Evolutionary conservation across 805 yeast species (phyloP), one percentile per base, ranked within the genome.

Genomic region (Candida tallmaniae): DNA sequence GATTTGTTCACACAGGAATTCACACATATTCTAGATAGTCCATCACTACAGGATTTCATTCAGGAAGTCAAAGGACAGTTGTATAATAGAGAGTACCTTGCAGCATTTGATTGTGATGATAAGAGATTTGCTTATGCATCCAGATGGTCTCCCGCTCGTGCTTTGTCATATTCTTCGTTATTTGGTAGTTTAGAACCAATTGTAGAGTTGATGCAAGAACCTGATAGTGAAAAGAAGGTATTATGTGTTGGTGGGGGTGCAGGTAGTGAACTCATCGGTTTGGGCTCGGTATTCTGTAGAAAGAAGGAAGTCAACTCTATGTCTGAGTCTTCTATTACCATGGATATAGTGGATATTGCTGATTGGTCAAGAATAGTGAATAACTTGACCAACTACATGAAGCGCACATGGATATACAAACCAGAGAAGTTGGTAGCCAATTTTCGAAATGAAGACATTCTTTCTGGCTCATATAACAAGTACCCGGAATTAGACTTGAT

Each of bases 221-320:
- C 61, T 3, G 50, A 50, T 5, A 34, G 40, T 12, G 47, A 54
- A 11, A 50, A 60, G 3, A 55, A 67, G 5, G 73, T 80, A 0
- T 53, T 86, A 23, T 74, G 81, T 46, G 68, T 88, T 23, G 96
- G 96, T 13, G 96, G 94, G 16, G 96, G 96, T 23, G 96, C 96
- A 0, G 85, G 90, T 4, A 84, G 87, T 2, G 96, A 87, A 52
- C 57, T 86, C 16, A 76, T 78, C 21, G 84, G 76, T 0, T 50
- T 85, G 27, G 75, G 76, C 1, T 69, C 88, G 12, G 61, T 83
- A 1, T 79, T 77, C 41, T 62, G 70, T 31, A 46, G 65, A 29
- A 46, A 57, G 20, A 67, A 67, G 38, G 67, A 56, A 35, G 46
- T 46, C 31, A 45, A 52, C 36, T 56, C 70, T 4, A 56, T 43